A percentile compares a stretch with the other conserved stretches of the same genome.
These are phyloP conservation scores for Cyclostephanos invisitatus DNA, from an alignment of 108 stramenopile species.

Conservation along the genomic window DNA sequence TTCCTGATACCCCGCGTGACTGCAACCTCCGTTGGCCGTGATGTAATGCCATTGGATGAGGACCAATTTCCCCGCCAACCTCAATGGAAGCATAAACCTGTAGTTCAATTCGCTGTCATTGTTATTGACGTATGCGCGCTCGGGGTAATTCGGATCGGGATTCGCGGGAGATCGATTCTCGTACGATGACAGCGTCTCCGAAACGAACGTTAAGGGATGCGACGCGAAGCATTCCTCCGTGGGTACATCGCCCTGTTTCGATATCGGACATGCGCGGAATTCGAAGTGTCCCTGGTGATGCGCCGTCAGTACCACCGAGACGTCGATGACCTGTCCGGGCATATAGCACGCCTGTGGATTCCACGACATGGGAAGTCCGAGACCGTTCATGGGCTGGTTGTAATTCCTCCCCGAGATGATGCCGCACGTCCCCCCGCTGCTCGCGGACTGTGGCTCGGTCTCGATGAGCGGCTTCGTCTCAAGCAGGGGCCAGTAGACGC, in stretches of 20 bases:
- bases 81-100: conserved; percentile 32
- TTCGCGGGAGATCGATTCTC: neutral
- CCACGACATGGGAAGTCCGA: conserved; percentile 36
- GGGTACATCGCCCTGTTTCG: conserved; percentile 2
- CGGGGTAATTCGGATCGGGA: conserved; percentile 29
- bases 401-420: conserved; percentile 35
- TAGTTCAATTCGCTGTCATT: neutral
- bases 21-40: conserved; percentile 47
- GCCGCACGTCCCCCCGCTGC: conserved; percentile 35
- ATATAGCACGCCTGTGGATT: conserved; percentile 37
- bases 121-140: conserved; percentile 43
- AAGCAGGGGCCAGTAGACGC: conserved; percentile 1
- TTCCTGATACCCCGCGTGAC: too few relatives aligned
- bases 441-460: conserved; percentile 10
- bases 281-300: conserved; percentile 61
- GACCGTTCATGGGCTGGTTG: conserved; percentile 36
- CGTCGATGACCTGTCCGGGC: conserved; percentile 35
- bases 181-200: neutral
- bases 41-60: conserved; percentile 63
- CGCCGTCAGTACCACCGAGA: conserved; percentile 41
- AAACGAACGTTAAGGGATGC: conserved; percentile 19
- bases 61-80: conserved; percentile 41
- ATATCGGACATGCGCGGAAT: conserved; percentile 47
- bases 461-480: conserved; percentile 8
- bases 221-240: conserved; percentile 58